Percentiles rank a stretch among this genome's conserved stretches.
phyloP scores from a whole-genome alignment of 345 rosid species.

The Citrus sinensis region DNA sequence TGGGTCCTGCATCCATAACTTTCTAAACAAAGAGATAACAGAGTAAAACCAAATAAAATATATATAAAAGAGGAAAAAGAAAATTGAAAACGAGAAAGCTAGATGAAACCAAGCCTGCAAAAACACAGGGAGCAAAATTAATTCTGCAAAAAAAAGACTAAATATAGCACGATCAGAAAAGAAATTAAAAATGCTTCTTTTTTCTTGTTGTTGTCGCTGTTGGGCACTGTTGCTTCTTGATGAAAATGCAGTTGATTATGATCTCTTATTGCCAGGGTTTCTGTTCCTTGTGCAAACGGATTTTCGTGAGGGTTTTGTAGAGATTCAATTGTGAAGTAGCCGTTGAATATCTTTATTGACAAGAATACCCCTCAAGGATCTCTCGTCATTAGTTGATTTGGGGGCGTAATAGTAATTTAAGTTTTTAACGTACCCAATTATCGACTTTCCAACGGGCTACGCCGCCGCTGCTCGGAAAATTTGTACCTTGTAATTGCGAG shows the following conservation, averaged over 20 bases:
- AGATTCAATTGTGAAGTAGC: neutral
- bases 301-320: neutral
- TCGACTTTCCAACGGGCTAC: neutral
- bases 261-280: neutral
- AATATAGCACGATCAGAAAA: neutral
- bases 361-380: neutral
- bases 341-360: neutral
- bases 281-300: neutral
- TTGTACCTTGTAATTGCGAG: neutral
- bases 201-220: neutral
- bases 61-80: neutral
- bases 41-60: neutral
- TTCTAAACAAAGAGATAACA: neutral
- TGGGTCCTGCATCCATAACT: constrained; percentile 33
- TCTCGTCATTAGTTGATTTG: neutral
- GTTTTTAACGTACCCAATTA: neutral
- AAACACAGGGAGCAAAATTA: neutral
- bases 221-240: neutral
- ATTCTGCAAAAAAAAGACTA: neutral
- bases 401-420: neutral
- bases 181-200: neutral
- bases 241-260: neutral
- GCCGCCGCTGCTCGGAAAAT: neutral
- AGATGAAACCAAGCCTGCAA: neutral
- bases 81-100: neutral